Base-by-base conservation (phyloP, 805 yeast species). In the Candida lessepsii region DNA sequence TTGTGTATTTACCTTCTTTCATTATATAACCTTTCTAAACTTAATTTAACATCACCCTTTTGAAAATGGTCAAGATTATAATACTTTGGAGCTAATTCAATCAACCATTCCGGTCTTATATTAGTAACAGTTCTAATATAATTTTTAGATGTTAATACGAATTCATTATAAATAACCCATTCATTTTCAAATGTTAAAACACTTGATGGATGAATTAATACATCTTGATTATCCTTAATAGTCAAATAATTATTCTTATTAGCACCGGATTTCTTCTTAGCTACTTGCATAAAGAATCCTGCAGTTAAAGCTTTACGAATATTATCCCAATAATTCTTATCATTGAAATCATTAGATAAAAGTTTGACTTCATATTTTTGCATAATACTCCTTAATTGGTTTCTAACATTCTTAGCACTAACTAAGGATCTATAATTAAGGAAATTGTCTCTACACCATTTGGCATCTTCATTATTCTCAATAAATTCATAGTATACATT, bases 241-340 rank as follows among this genome's bases (percentile, higher is more conserved):
- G 99, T 93, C 52, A 86, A 75, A 61, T 84, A 91, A 49, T 66
- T 67, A 54, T 83, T 84, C 23, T 47, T 47, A 19, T 37, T 43
- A 29, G 78, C 74, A 27, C 87, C 81, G n/a, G 85, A 77, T 67
- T 79, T 80, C 70, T 86, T 87, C 68, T 90, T 93, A 24, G 97
- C 98, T 40, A 86, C 95, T 69, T 93, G 99, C 98, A 93, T 90
- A 71, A 93, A 93, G 62, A 89, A 90, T 2, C 99, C 99, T n/a
- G 87, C 77, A 3, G 87, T 75, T 43, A 93, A 65, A 0, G 98
- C 96, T 60, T 84, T 86, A 42, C 95, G 75, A 48, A 93, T 81
- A 53, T 87, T 84, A 51, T 76, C 81, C 61, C 81, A 83, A 65
- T 86, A 89, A 29, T 59, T 57, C 37, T 76, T 78, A 47, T 73